phyloP scores from a whole-genome alignment of 2,329 filamentous ascomycete genomes.

The Colletotrichum sp. region DNA sequence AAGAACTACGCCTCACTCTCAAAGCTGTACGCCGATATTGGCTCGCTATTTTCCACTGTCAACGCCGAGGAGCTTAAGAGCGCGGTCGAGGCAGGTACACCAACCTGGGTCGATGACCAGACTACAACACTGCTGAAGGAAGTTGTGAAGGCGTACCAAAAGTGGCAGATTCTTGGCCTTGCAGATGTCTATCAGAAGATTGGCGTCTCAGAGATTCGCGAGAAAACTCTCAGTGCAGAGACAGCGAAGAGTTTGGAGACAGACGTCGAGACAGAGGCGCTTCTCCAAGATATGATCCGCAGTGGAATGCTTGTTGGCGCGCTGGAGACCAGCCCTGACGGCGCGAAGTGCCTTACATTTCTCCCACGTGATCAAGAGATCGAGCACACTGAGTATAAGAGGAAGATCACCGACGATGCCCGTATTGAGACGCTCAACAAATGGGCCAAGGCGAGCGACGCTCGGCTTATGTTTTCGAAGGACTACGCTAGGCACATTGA shows the following conservation, averaged over 20 bases:
- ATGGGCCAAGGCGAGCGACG: slow-evolving; percentile 57
- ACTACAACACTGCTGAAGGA: slow-evolving; percentile 75
- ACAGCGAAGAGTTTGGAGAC: slow-evolving; percentile 50
- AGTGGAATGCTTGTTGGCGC: slow-evolving; percentile 57
- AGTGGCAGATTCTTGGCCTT: slow-evolving; percentile 77
- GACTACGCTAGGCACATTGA: slow-evolving; percentile 58
- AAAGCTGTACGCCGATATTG: slow-evolving; percentile 75
- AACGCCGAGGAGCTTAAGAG: slow-evolving; percentile 63
- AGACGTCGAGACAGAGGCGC: slow-evolving; percentile 47
- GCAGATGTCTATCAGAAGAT: slow-evolving; percentile 72
- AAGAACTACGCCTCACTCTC: slow-evolving; percentile 64
- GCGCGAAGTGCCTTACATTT: slow-evolving; percentile 57
- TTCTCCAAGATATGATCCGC: slow-evolving; percentile 62
- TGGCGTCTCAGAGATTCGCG: slow-evolving; percentile 57
- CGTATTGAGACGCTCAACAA: slow-evolving; percentile 50
- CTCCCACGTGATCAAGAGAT: slow-evolving; percentile 44
- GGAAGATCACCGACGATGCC: slow-evolving; percentile 47
- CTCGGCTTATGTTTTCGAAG: slow-evolving; percentile 58
- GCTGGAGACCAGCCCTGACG: slow-evolving; percentile 50
- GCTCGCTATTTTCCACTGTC: slow-evolving; percentile 66
- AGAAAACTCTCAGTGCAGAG: slow-evolving; percentile 57
- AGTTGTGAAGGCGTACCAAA: slow-evolving; percentile 73
- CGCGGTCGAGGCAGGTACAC: slow-evolving; percentile 63
- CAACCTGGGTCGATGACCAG: slow-evolving; percentile 72
- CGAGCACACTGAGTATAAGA: slow-evolving; percentile 56